Conservation (phyloP, 306 rosid genomes). For the Rosa rugosa region DNA sequence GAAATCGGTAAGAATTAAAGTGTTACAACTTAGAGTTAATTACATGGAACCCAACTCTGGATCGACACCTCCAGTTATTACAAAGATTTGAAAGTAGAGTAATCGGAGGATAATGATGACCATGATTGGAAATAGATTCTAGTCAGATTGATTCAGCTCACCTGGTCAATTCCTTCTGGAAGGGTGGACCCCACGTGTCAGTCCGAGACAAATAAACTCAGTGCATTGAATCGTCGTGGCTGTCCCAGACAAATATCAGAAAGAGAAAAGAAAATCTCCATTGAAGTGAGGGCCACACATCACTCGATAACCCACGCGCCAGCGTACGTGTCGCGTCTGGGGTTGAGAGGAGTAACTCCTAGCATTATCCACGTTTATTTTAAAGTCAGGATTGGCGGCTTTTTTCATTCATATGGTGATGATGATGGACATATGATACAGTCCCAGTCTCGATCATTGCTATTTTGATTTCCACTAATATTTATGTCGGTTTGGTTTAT, state of each 20-base stretch:
- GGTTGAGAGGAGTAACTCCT: background rate
- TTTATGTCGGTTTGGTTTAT: no score
- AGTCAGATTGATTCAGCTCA: background rate
- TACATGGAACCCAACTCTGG: no score
- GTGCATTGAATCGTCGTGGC: background rate
- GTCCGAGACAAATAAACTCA: background rate
- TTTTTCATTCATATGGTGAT: background rate
- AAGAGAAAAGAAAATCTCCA: background rate
- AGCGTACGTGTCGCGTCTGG: background rate
- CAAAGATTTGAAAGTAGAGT: no score
- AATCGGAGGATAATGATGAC: no score
- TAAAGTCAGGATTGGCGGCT: background rate
- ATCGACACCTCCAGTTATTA: no score
- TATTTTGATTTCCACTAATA: no score
- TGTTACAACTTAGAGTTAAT: no score
- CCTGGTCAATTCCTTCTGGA: slow-evolving; percentile 4
- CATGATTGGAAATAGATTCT: background rate
- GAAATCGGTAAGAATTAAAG: no score
- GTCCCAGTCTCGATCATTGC: no score
- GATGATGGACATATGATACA: background rate
- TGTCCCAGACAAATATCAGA: background rate
- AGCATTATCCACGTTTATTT: background rate
- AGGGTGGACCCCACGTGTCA: slow-evolving; percentile 5
- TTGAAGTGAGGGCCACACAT: background rate
- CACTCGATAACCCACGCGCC: background rate